phyloP scores from a whole-genome alignment of 805 yeast genomes.

The Metschnikowia similis region DNA sequence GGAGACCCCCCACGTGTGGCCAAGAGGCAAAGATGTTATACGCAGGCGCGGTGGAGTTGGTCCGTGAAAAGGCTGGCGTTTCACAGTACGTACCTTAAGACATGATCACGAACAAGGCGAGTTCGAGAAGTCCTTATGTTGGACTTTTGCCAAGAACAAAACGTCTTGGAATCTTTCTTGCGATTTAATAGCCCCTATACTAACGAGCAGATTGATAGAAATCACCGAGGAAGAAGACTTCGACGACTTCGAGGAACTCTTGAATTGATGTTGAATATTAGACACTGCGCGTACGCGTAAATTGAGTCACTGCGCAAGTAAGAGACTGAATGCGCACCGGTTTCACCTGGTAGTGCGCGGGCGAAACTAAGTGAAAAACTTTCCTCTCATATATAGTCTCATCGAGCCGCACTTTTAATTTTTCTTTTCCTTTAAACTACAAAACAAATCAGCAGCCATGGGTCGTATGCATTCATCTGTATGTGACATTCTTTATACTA shows the following conservation, averaged over 20 bases:
- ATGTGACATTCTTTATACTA: conserved; percentile 43
- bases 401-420: background rate
- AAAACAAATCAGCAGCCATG: conserved; percentile 65
- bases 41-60: conserved; percentile 83
- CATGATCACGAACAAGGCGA: background rate
- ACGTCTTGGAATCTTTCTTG: background rate
- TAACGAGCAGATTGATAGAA: conserved; percentile 48
- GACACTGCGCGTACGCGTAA: background rate
- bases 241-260: conserved; percentile 46
- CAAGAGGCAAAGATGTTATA: conserved; percentile 82
- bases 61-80: conserved; percentile 79
- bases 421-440: conserved; percentile 9
- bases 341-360: conserved; percentile 4
- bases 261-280: conserved; percentile 2
- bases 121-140: background rate
- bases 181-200: conserved; percentile 7
- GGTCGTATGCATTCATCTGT: conserved; percentile 99
- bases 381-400: conserved; percentile 13
- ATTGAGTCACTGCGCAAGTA: conserved; percentile 1
- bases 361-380: conserved; percentile 17
- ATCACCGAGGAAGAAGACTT: conserved; percentile 68
- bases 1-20: conserved; percentile 83
- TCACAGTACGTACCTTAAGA: conserved; percentile 37
- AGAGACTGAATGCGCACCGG: conserved; percentile 2
- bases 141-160: background rate